Base-by-base conservation (phyloP, 805 yeast genomes). In the Starmerella floris region DNA sequence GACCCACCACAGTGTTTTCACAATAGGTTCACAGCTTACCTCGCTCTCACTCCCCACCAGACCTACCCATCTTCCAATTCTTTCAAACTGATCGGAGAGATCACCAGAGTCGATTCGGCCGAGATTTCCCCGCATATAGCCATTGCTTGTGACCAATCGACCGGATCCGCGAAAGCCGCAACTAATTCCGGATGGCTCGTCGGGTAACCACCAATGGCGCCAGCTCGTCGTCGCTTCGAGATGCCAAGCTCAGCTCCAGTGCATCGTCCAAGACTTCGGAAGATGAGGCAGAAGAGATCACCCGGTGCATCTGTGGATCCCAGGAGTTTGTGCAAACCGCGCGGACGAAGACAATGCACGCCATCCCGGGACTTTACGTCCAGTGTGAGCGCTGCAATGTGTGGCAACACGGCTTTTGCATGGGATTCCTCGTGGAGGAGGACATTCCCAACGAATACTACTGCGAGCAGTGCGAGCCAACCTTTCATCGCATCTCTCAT, bases 391-490 rank as follows among this genome's bases (percentile, higher is more conserved):
- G 72, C 49, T 88, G 98, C 64, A 76, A 83, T 17, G 95, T 80
- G 6, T 88, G 98, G 98, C 98, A 88, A 61, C 98, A 88, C 60
- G 97, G 96, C 2, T 83, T 69, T 62, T 88, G 98, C 66, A 95
- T 88, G 30, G 94, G 95, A 1, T 75, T 88, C 44, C 68, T 68
- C 42, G 76, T 74, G 39, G 83, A 77, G 48, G 75, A 73, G 13
- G 78, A 74, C 39, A 83, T 84, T 2, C 95, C 96, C 3, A 96
- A 88, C 44, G 83, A 83, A 60, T 88, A 91, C 62, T 84, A 87
- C 83, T 88, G 98, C 67, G 98, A 88, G 59, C 62, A 64, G 51
- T 88, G 98, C 64, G 74, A 77, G 49, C 96, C 96, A 1, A 87
- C 82, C 25, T 63, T 82, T 37, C 98, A 88, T 59, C 41, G 44